Evolutionary conservation across 208 protist genomes (phyloP), one percentile per base, ranked within the genome.

Genomic region (Sergeia podlipaevii): DNA sequence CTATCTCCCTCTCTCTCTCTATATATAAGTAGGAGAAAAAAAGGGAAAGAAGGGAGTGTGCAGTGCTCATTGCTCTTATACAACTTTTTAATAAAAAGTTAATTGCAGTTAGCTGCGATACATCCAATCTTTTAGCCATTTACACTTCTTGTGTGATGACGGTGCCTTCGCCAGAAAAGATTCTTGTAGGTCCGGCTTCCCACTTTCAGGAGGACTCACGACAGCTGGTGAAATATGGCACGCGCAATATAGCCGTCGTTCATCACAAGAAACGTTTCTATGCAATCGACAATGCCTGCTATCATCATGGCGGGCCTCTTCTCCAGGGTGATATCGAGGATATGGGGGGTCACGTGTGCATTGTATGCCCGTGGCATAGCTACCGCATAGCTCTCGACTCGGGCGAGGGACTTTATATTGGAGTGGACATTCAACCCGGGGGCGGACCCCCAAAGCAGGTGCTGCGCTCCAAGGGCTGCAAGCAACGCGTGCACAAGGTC

Each of bases 201-300:
- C 36, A 73, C 17, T 77, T 79, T 45, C 53, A 20, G 4, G 48
- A 85, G 62, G 65, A 80, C 69, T 39, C 79, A 30, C 69, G 74
- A 38, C 65, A 93, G 83, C 73, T 96, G 8, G 68, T 93, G 8
- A 82, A 88, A 57, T 76, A 56, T 44, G 84, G 80, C 20, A 60
- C 55, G n/a, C 76, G 89, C 32, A 93, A 91, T 60, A 86, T 96
- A 49, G 82, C 80, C 4, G 86, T 96, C 2, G 73, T 88, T 39
- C 69, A 68, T 36, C 60, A 93, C 60, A 53, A 73, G 6, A 60
- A 56, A 30, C 32, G 69, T 17, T 81, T 91, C 26, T 96, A 84
- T 51, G 86, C 91, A 0, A 74, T 96, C 26, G 91, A 96, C 81
- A 96, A 95, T 60, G 87, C 85, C 2, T 96, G 91, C 59, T 96